These are phyloP conservation scores for Colletotrichum paranaense DNA, from an alignment of 2,329 filamentous ascomycete species.

Conservation along the genomic window DNA sequence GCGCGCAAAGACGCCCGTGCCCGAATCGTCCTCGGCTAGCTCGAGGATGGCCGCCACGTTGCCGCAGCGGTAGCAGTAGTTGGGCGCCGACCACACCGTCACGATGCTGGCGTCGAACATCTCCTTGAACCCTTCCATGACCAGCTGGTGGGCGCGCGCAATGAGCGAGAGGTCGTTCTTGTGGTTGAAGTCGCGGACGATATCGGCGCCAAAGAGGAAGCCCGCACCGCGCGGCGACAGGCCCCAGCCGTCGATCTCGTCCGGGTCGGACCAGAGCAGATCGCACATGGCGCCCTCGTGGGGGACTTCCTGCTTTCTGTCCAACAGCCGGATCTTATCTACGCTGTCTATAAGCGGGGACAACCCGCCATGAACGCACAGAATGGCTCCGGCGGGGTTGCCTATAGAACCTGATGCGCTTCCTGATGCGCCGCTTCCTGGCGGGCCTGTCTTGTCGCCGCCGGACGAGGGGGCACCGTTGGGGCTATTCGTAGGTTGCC, in stretches of 20 bases:
- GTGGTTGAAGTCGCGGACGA: slow-evolving; percentile 96
- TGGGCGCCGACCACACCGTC: slow-evolving; percentile 98
- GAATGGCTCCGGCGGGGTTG: slow-evolving; percentile 82
- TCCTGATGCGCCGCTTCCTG: slow-evolving; percentile 82
- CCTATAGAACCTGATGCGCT: slow-evolving; percentile 72
- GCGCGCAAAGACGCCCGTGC: slow-evolving; percentile 75
- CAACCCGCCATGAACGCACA: slow-evolving; percentile 95
- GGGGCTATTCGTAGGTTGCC: slow-evolving; percentile 41
- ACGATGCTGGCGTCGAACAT: slow-evolving; percentile 98
- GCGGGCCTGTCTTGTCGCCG: slow-evolving; percentile 71
- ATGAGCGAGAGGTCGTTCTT: slow-evolving; percentile 92
- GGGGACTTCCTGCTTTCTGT: slow-evolving; percentile 97
- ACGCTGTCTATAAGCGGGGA: slow-evolving; percentile 92
- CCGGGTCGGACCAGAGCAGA: slow-evolving; percentile 95
- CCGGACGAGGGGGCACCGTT: slow-evolving; percentile 45
- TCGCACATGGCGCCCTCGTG: slow-evolving; percentile 99
- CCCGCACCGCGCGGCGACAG: slow-evolving; percentile 93
- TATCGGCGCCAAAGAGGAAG: slow-evolving; percentile 94
- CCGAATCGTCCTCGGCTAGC: slow-evolving; percentile 87
- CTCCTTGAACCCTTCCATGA: slow-evolving; percentile 99
- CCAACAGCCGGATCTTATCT: slow-evolving; percentile 93
- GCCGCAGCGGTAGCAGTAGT: slow-evolving; percentile 96
- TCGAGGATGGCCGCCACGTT: slow-evolving; percentile 97
- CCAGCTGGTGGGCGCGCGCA: slow-evolving; percentile 93
- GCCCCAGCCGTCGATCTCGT: slow-evolving; percentile 98